Base-by-base conservation (phyloP, 257 asterid species). In the Capsicum chinense region DNA sequence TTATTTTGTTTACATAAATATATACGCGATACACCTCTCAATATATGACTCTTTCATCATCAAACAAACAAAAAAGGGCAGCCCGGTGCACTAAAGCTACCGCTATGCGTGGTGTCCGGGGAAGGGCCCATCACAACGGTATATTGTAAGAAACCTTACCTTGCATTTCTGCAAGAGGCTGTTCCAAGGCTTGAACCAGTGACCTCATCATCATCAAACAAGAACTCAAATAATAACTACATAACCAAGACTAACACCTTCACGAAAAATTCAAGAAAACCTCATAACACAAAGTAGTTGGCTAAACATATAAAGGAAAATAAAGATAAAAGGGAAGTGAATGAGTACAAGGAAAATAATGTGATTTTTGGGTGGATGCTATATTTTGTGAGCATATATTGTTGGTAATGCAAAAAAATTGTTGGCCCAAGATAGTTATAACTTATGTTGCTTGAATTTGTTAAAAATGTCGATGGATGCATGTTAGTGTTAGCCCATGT, bases 311-410 rank as follows among this genome's bases (percentile, higher is more conserved):
- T 83, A 26, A 83, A 73, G 21, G 57, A 70, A 13, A 71, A 83
- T 39, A 71, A 70, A 33, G 56, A 56, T 70, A 16, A 0, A 48
- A 58, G 71, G 80, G 4, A 21, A 62, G 3, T 73, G 9, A 4
- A 47, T 17, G 17, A 76, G 11, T 14, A 63, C 9, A 80, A 84
- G 9, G 76, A 37, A 12, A 83, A 87, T 21, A 85, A 88, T 44
- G 85, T 87, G 21, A 84, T 89, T 12, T 84, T 56, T 57, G 88
- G 84, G 89, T 89, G 21, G 90, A 89, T 84, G 89, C 90, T 35
- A 87, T 89, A 50, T 86, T 87, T 87, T 89, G 86, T 60, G 92
- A 89, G 79, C 92, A 89, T 54, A 86, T 89, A 88, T 35, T 89
- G 56, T 89, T 90, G 92, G 54, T 89, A 64, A 86, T 89, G 92